These are phyloP conservation scores for Cladosporium sp. DNA, from an alignment of 2,329 filamentous ascomycete genomes.

Conservation along the genomic window DNA sequence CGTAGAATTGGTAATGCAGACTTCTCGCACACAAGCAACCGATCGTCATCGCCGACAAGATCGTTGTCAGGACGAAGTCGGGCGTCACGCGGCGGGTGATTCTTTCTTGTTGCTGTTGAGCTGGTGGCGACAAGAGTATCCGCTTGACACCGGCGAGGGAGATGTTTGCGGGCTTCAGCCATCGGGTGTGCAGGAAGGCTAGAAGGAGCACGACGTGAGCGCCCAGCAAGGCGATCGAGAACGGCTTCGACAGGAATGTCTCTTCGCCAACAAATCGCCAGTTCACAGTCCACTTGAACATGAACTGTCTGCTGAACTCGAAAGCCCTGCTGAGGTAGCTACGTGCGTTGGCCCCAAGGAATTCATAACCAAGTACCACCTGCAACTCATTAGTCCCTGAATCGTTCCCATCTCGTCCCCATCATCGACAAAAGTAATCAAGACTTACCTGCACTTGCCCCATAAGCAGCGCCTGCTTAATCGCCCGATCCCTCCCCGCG, in stretches of 20 bases:
- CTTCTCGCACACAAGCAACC: slow-evolving; percentile 83
- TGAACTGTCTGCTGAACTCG: slow-evolving; percentile 83
- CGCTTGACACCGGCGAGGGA: slow-evolving; percentile 53
- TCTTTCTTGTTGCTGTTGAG: slow-evolving; percentile 50
- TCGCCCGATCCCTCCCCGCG: slow-evolving; percentile 59
- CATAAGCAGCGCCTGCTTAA: slow-evolving; percentile 69
- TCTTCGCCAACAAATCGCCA: slow-evolving; percentile 93
- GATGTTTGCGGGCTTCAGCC: slow-evolving; percentile 66
- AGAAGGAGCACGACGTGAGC: slow-evolving; percentile 63
- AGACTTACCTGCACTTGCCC: slow-evolving; percentile 68
- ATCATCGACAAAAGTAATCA: background rate
- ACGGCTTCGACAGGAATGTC: slow-evolving; percentile 66
- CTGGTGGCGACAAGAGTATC: slow-evolving; percentile 43
- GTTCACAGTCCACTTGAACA: slow-evolving; percentile 98
- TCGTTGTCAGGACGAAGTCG: slow-evolving; percentile 68
- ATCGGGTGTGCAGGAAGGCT: slow-evolving; percentile 63
- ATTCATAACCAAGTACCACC: slow-evolving; percentile 60
- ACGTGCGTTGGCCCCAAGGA: slow-evolving; percentile 58
- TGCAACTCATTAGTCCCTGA: slow-evolving; percentile 28
- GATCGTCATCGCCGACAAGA: slow-evolving; percentile 71
- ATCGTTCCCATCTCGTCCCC: background rate
- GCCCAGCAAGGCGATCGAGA: slow-evolving; percentile 63
- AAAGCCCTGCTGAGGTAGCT: slow-evolving; percentile 82
- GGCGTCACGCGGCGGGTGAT: slow-evolving; percentile 60
- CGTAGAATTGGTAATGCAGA: slow-evolving; percentile 93